Base-by-base conservation (phyloP, 352 stramenopile genomes). In the Peronospora belbahrii region DNA sequence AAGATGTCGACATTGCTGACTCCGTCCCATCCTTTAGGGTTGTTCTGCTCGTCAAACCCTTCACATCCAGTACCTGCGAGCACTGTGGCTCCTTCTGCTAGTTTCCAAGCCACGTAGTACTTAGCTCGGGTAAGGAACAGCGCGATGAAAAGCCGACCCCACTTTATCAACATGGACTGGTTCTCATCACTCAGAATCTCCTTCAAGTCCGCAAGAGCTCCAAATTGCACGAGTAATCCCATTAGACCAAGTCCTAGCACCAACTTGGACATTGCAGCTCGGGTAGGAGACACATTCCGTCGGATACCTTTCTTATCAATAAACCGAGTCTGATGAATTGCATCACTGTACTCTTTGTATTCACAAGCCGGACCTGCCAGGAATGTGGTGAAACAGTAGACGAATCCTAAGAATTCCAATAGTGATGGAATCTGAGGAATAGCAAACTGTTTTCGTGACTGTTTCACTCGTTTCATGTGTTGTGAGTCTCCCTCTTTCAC, bases 51-150 rank as follows among this genome's bases (percentile, higher is more conserved):
- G 32, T 95, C 69, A 57, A 97, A 97, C 2, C 95, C 94, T 65
- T 98, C 88, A 53, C 97, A 98, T 13, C 95, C 95, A 46, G 74
- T 79, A 19, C 85, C 85, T 0, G 56, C 70, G 0, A 95, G 52
- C 24, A 95, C 74, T 3, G 75, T 85, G 4, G 84, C 72, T 11
- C 84, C 81, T 47, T 94, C 81, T 0, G 81, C 69, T 35, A 90
- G 48, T 54, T 97, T 98, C 94, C 93, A 98, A 2, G 88, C 93
- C 51, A 95, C 95, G 67, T 97, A 98, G 63, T 98, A 98, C 75
- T 98, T 98, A 57, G 88, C 75, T 30, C 88, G 74, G 23, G 81
- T 74, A 43, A 90, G 83, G 33, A 97, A 88, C 3, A 98, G 66
- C 24, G 78, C 76, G 14, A 97, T 62, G 65, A 86, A 94, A 7